Conservation (phyloP, 139 green algal genomes). For the Coelastrella sp. region DNA sequence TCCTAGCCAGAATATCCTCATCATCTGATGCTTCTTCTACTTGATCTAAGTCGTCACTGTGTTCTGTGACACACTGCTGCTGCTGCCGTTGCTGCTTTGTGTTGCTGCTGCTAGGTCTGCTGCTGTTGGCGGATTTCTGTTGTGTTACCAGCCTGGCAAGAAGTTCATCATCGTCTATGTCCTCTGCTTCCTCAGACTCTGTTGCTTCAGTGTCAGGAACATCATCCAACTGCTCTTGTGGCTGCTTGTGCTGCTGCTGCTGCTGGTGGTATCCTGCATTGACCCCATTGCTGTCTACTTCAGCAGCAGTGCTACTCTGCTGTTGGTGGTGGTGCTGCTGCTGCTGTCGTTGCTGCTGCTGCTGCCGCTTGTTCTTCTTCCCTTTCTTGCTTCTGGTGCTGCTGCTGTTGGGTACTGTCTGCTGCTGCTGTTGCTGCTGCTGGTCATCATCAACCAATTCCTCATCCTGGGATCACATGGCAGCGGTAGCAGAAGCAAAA, state of each 20-base stretch:
- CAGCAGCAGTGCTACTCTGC: background rate
- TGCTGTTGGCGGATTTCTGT: background rate
- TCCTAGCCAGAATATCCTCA: conserved; percentile 50
- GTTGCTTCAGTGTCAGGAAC: background rate
- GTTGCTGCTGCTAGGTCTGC: background rate
- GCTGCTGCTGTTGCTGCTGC: background rate
- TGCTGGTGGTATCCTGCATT: conserved; percentile 5
- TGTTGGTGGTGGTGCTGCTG: background rate
- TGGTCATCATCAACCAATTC: background rate
- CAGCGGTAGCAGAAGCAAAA: background rate
- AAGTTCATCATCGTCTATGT: background rate
- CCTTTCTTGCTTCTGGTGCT: conserved; percentile 36
- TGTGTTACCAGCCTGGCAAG: background rate
- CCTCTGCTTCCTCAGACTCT: background rate
- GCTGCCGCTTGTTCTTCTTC: conserved; percentile 44
- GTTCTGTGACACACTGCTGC: conserved; percentile 9
- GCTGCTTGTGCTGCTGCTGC: conserved; percentile 3
- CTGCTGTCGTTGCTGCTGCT: background rate
- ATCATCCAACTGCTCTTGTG: background rate
- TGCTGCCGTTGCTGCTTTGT: conserved; percentile 27
- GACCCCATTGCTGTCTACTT: no score
- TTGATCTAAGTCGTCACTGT: no score
- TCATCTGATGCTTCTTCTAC: conserved; percentile 42
- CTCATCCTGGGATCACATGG: background rate
- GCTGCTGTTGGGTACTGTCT: conserved; percentile 6